These are phyloP conservation scores for Rhizomucor miehei DNA, from an alignment of 371 early-diverging fungal species.

Conservation along the genomic window DNA sequence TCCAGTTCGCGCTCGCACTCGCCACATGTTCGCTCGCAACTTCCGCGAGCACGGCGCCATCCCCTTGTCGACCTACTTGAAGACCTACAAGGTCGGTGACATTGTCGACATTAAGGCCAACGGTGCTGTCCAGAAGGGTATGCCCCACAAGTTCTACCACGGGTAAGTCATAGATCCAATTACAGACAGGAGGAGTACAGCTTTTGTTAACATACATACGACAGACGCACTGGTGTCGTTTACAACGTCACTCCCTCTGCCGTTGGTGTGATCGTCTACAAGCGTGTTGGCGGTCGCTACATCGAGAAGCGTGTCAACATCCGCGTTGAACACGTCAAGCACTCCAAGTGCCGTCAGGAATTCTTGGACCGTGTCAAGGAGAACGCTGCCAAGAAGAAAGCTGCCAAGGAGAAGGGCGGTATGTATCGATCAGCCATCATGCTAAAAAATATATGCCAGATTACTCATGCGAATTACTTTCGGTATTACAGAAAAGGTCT, in stretches of 20 bases:
- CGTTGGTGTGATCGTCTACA: slow-evolving; percentile 98
- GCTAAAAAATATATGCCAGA: background rate
- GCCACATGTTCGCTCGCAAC: slow-evolving; percentile 97
- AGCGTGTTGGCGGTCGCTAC: slow-evolving; percentile 97
- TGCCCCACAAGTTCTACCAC: slow-evolving; percentile 99
- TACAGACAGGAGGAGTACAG: background rate
- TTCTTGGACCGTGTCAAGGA: slow-evolving; percentile 97
- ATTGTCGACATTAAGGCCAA: slow-evolving; percentile 44
- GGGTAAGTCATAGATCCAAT: slow-evolving; percentile 59
- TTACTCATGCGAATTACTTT: background rate
- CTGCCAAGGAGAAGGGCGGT: slow-evolving; percentile 68
- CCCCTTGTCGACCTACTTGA: slow-evolving; percentile 95
- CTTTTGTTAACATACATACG: background rate
- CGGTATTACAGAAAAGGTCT: slow-evolving; percentile 51
- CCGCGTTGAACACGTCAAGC: slow-evolving; percentile 98
- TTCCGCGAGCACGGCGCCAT: slow-evolving; percentile 95
- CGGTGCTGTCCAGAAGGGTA: slow-evolving; percentile 98
- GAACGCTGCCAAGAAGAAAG: slow-evolving; percentile 84
- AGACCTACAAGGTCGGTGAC: slow-evolving; percentile 88
- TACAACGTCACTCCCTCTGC: slow-evolving; percentile 98
- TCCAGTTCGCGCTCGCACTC: slow-evolving; percentile 93
- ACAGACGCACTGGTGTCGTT: slow-evolving; percentile 94
- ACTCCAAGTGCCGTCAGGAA: slow-evolving; percentile 99
- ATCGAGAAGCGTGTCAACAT: slow-evolving; percentile 98
- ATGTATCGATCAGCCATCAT: slow-evolving; percentile 59